phyloP scores from a whole-genome alignment of 169 alveolate species.

The Plasmodium coatneyi region DNA sequence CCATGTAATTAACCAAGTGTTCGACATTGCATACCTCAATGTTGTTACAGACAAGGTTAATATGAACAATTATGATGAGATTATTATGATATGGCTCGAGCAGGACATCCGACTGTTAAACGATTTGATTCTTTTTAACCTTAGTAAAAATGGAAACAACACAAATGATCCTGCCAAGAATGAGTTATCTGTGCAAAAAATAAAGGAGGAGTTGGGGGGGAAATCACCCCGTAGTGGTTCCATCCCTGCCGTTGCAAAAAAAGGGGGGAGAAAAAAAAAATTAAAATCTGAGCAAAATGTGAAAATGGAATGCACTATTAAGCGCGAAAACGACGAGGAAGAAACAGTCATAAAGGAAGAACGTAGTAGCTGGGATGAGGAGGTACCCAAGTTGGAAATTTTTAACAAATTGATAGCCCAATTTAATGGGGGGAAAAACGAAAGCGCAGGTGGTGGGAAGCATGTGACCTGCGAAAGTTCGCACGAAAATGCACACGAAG shows the following conservation, averaged over 20 bases:
- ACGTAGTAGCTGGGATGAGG: not conserved
- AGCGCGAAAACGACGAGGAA: conserved; percentile 10
- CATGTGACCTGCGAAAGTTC: not conserved
- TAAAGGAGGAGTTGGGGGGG: not conserved
- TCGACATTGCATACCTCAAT: conserved; percentile 21
- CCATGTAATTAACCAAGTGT: conserved; percentile 41
- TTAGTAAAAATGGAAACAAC: conserved; percentile 11
- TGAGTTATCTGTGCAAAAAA: not conserved
- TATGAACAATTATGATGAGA: conserved; percentile 35
- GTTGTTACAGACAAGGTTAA: conserved; percentile 19
- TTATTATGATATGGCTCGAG: conserved; percentile 63
- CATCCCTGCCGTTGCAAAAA: not conserved
- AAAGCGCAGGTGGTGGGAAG: not conserved
- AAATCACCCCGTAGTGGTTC: not conserved
- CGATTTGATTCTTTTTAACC: conserved; percentile 34
- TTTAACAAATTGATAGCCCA: conserved; percentile 21
- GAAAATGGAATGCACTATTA: conserved; percentile 4
- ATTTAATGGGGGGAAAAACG: not conserved
- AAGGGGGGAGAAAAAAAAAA: not conserved
- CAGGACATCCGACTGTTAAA: conserved; percentile 40
- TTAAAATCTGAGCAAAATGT: not conserved
- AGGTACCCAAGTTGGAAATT: not conserved
- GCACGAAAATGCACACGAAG: not conserved
- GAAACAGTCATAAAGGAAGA: not conserved
- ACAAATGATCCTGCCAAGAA: not conserved